phyloP scores from a whole-genome alignment of 1,284 basidiomycete genomes.

The Puccinia horiana region DNA sequence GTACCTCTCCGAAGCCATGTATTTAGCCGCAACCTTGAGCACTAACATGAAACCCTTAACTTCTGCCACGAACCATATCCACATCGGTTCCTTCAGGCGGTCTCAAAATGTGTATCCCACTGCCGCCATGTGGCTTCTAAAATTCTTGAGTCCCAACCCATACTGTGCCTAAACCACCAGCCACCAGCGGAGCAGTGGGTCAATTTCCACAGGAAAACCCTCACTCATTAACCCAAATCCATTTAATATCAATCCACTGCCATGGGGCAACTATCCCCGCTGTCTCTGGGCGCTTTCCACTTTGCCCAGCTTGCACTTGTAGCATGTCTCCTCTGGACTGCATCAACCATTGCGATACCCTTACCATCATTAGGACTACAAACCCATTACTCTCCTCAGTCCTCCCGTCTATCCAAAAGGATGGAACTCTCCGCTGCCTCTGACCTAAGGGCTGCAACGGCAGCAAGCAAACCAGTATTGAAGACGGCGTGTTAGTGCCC shows the following conservation, averaged over 20 bases:
- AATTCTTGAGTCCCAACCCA: too few species aligned
- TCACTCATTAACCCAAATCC: background rate
- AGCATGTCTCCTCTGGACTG: background rate
- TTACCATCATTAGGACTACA: background rate
- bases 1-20: too few species aligned
- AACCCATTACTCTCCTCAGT: background rate
- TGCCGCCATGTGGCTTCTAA: too few species aligned
- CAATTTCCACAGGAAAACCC: background rate
- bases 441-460: background rate
- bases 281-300: background rate
- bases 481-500: background rate
- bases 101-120: too few species aligned
- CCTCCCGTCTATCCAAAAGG: background rate
- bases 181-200: background rate
- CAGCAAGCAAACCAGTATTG: background rate
- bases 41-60: too few species aligned
- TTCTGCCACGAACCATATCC: too few species aligned
- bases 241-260: background rate
- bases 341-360: background rate
- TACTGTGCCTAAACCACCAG: too few species aligned
- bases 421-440: background rate
- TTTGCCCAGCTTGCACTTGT: slow-evolving; percentile 4
- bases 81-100: too few species aligned
- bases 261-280: background rate
- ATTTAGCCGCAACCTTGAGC: too few species aligned